Conservation (phyloP, 2,329 filamentous ascomycete species). For the Fusarium praegraminearum region DNA sequence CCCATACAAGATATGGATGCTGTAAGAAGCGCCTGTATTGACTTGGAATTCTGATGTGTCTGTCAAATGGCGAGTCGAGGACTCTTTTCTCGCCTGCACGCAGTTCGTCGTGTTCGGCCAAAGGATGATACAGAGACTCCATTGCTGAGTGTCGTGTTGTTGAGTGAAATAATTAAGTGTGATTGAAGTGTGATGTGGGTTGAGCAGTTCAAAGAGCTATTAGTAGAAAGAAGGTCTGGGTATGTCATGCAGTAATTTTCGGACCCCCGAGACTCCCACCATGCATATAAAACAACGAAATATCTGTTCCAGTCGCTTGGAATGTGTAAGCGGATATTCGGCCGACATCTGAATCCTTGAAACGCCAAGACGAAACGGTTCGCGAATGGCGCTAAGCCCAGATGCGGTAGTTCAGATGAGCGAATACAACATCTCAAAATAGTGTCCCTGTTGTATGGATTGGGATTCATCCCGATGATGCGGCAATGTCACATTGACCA, state of each 20-base stretch:
- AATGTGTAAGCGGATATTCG: constrained; percentile 12
- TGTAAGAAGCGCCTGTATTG: background rate
- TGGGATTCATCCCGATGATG: background rate
- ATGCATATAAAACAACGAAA: background rate
- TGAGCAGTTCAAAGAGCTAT: background rate
- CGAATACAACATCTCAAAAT: background rate
- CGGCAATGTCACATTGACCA: background rate
- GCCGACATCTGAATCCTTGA: constrained; percentile 1
- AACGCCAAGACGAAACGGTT: constrained; percentile 32
- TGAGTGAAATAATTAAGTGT: background rate
- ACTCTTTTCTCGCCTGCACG: constrained; percentile 24
- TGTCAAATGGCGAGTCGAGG: constrained; percentile 8
- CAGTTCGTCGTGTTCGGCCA: constrained; percentile 30
- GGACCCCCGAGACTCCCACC: background rate
- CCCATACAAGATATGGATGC: constrained; percentile 22
- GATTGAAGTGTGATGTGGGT: background rate
- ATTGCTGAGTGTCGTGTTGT: background rate
- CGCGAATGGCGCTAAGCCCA: constrained; percentile 6
- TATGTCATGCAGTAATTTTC: background rate
- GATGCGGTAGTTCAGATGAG: constrained; percentile 7
- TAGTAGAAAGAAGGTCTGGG: background rate
- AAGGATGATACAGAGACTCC: constrained; percentile 15
- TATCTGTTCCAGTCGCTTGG: background rate
- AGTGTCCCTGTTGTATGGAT: background rate
- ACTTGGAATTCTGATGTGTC: background rate